phyloP scores from a whole-genome alignment of 2,329 filamentous ascomycete genomes.

The Peltaster fructicola region DNA sequence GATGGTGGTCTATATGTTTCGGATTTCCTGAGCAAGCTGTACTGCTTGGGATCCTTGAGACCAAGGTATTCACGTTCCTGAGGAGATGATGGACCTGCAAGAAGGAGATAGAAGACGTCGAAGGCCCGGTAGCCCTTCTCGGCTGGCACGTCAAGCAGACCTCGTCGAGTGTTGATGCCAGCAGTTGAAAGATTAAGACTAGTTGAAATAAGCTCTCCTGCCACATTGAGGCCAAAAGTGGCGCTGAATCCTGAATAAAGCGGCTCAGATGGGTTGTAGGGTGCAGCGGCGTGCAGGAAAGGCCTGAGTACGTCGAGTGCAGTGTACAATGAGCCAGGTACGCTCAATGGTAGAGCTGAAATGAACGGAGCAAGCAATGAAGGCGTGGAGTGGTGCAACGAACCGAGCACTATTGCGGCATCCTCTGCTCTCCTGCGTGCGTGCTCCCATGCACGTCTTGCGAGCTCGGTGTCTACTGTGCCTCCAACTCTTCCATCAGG shows the following conservation, averaged over 20 bases:
- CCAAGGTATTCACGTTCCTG: slow-evolving; percentile 75
- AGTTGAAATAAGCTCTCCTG: slow-evolving; percentile 60
- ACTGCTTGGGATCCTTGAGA: slow-evolving; percentile 58
- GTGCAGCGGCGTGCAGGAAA: slow-evolving; percentile 74
- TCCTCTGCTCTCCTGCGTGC: slow-evolving; percentile 87
- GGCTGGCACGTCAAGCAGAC: slow-evolving; percentile 61
- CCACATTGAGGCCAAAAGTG: slow-evolving; percentile 62
- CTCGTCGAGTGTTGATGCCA: slow-evolving; percentile 68
- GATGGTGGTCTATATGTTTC: slow-evolving; percentile 71
- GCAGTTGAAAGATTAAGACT: slow-evolving; percentile 65
- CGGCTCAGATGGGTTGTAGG: slow-evolving; percentile 69
- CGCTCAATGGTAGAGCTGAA: slow-evolving; percentile 57
- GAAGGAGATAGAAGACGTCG: slow-evolving; percentile 92
- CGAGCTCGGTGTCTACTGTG: slow-evolving; percentile 63
- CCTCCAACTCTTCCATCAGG: slow-evolving; percentile 54
- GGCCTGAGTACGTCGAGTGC: slow-evolving; percentile 68
- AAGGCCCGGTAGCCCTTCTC: slow-evolving; percentile 79
- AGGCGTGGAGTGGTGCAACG: slow-evolving; percentile 73
- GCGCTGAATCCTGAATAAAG: slow-evolving; percentile 67
- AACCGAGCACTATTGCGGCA: slow-evolving; percentile 82
- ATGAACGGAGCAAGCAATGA: slow-evolving; percentile 72
- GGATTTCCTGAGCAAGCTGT: slow-evolving; percentile 63
- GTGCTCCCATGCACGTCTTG: slow-evolving; percentile 84
- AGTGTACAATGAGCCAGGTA: slow-evolving; percentile 59
- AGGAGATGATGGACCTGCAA: slow-evolving; percentile 74